A percentile compares a stretch with the other conserved stretches of the same genome.
Evolutionary conservation across 176 grass and related monocot species (phyloP).

Genomic region (Hyparrhenia diplandra): DNA sequence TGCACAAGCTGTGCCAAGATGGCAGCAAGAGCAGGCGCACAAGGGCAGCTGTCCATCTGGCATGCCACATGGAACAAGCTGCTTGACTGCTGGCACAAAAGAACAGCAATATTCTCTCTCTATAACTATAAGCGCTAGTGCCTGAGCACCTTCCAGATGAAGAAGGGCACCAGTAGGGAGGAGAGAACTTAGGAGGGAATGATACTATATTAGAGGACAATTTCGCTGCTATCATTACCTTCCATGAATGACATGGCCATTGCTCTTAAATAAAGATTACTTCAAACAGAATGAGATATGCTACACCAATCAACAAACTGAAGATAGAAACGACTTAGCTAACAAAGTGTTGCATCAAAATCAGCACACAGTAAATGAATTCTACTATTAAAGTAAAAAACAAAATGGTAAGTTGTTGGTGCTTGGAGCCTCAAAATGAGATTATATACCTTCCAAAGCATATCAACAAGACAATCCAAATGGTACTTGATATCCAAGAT

Average conservation of each 20-base stretch:
- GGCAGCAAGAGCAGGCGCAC: background rate
- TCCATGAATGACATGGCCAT: background rate
- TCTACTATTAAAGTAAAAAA: slow-evolving; percentile 8
- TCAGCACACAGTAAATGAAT: background rate
- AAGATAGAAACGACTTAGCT: background rate
- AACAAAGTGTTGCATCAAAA: slow-evolving; percentile 1
- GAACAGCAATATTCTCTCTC: no score
- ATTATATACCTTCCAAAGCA: slow-evolving; percentile 75
- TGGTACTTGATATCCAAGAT: slow-evolving; percentile 52
- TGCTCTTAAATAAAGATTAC: background rate
- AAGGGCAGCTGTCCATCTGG: no score
- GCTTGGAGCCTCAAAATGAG: background rate
- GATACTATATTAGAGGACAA: background rate
- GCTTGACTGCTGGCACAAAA: no score
- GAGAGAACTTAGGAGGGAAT: background rate
- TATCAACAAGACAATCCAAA: slow-evolving; percentile 90
- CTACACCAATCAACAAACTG: background rate
- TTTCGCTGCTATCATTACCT: background rate
- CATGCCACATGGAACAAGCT: no score
- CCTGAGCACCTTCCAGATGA: no score
- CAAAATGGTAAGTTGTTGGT: background rate
- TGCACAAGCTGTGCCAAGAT: no score
- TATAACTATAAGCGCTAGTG: no score
- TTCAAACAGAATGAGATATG: background rate
- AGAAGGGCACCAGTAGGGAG: no score